phyloP scores from a whole-genome alignment of 495 filamentous ascomycete species.

The Hypoxylon cercidicola region DNA sequence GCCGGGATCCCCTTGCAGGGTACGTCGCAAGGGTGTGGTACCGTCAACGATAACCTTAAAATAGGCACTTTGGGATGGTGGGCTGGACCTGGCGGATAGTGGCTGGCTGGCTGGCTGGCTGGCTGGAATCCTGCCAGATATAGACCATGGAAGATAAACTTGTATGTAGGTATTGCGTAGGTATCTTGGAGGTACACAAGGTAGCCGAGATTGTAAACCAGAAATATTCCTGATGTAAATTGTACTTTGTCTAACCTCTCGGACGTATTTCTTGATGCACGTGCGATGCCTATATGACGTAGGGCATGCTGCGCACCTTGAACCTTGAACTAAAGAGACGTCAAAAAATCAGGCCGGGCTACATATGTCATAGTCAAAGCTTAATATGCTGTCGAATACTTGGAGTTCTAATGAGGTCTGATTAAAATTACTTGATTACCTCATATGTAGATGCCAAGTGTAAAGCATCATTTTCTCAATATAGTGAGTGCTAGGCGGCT shows the following conservation, averaged over 20 bases:
- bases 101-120: too few species aligned
- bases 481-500: too few species aligned
- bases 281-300: conserved; percentile 28
- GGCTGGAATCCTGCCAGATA: too few species aligned
- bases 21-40: conserved; percentile 30
- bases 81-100: neutral
- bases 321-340: neutral
- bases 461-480: too few species aligned
- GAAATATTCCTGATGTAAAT: conserved; percentile 13
- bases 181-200: neutral
- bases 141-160: too few species aligned
- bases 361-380: neutral
- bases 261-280: conserved; percentile 14
- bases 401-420: too few species aligned
- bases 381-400: too few species aligned
- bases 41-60: conserved; percentile 39
- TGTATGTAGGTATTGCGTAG: too few species aligned
- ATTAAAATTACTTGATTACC: too few species aligned
- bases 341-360: neutral
- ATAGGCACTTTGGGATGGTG: conserved; percentile 6
- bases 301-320: conserved; percentile 2
- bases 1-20: conserved; percentile 28
- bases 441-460: too few species aligned
- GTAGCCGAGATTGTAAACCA: neutral
- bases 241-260: conserved; percentile 23